A percentile compares a stretch with the other conserved stretches of the same genome.
phyloP scores from a whole-genome alignment of 768 basidiomycete species.

The Mrakia blollopis region DNA sequence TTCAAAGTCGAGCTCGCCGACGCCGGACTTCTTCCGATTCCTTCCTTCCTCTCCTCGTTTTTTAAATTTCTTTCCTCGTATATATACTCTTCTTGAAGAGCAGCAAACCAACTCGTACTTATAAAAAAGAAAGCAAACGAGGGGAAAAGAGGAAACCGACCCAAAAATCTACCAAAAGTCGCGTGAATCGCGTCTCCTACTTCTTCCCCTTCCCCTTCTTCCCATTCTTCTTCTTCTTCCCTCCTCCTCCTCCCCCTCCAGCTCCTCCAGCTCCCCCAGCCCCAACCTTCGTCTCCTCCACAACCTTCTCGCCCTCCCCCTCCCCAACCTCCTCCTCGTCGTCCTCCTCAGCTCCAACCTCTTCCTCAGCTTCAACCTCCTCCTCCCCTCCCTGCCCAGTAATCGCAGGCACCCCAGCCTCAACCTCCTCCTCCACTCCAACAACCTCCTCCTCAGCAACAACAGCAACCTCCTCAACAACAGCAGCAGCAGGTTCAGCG shows the following conservation, averaged over 20 bases:
- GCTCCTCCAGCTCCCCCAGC: not conserved
- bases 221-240: conserved; percentile 20
- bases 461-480: not conserved
- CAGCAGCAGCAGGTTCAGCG: not conserved
- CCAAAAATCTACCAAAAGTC: too few relatives aligned
- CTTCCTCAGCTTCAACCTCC: not conserved
- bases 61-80: too few relatives aligned
- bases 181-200: too few relatives aligned
- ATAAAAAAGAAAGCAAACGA: too few relatives aligned
- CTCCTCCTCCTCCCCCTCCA: not conserved
- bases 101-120: too few relatives aligned
- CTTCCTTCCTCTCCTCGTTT: too few relatives aligned
- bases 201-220: conserved; percentile 18
- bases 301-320: not conserved
- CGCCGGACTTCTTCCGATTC: too few relatives aligned
- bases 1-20: too few relatives aligned
- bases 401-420: too few relatives aligned
- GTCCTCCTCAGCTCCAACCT: not conserved
- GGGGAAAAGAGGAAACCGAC: too few relatives aligned
- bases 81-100: too few relatives aligned
- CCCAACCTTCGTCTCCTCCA: not conserved
- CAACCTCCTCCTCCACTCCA: not conserved
- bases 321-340: not conserved
- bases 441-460: not conserved
- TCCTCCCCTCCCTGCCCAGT: not conserved